Evolutionary conservation across 179 eudicot genomes (phyloP).

Genomic region (Monotropa hypopitys): DNA sequence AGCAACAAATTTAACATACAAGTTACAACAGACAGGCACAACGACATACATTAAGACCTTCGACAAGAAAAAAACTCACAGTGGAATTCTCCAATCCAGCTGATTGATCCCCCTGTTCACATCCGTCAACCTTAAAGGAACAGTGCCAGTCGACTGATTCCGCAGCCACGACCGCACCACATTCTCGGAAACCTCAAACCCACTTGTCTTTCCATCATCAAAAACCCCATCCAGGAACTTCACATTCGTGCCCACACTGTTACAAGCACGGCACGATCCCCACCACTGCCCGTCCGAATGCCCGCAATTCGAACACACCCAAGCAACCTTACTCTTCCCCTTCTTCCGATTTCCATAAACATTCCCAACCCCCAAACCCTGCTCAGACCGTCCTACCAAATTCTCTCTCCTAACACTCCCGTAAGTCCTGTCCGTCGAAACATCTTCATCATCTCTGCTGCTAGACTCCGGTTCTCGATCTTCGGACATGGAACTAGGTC

Average conservation of each 20-base stretch:
- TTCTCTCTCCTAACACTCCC: constrained; percentile 8
- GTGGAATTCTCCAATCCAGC: constrained; percentile 56
- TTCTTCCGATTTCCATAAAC: constrained; percentile 22
- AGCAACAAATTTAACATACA: neutral
- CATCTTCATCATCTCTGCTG: neutral
- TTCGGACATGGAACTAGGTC: neutral
- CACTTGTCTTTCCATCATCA: constrained; percentile 24
- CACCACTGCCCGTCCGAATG: constrained; percentile 73
- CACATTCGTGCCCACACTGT: constrained; percentile 35
- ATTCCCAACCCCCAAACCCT: constrained; percentile 7
- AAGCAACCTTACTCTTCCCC: constrained; percentile 37
- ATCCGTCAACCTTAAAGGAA: constrained; percentile 58
- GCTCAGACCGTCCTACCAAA: constrained; percentile 12
- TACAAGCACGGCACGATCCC: constrained; percentile 58
- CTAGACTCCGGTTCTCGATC: neutral
- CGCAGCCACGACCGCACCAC: constrained; percentile 58
- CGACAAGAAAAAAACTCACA: constrained; percentile 36
- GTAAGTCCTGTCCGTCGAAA: constrained; percentile 1
- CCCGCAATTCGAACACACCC: constrained; percentile 71
- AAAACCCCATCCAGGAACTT: constrained; percentile 26
- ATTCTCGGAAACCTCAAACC: constrained; percentile 48
- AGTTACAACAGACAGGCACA: neutral
- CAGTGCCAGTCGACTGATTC: constrained; percentile 17
- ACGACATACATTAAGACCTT: neutral
- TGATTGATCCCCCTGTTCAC: constrained; percentile 50